phyloP scores from a whole-genome alignment of 345 rosid species.

The Pugionium cornutum region DNA sequence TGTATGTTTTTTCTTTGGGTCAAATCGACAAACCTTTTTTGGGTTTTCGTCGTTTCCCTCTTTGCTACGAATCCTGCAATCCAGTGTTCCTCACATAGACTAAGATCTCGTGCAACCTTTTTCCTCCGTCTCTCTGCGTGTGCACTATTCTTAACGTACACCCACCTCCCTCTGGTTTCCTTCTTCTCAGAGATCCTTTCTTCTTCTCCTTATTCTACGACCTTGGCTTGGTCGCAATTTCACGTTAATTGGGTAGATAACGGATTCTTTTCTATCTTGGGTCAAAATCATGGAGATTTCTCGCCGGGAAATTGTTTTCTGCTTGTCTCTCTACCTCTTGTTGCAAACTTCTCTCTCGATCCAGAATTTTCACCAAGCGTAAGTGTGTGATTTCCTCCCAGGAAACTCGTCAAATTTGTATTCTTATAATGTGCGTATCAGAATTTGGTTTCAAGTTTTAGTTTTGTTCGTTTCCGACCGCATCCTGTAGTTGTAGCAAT shows the following conservation, averaged over 20 bases:
- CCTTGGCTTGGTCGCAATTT: constrained; percentile 16
- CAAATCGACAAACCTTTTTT: background rate
- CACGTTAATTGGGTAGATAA: constrained; percentile 37
- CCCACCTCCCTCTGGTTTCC: constrained; percentile 51
- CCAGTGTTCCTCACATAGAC: constrained; percentile 35
- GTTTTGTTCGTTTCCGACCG: background rate
- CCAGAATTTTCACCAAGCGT: constrained; percentile 74
- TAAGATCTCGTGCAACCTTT: constrained; percentile 23
- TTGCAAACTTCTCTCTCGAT: constrained; percentile 56
- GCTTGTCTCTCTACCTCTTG: constrained; percentile 47
- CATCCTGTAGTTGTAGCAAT: constrained; percentile 6
- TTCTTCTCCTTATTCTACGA: constrained; percentile 24
- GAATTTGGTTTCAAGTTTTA: constrained; percentile 7
- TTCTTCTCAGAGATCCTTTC: constrained; percentile 28
- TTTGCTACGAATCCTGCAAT: constrained; percentile 28
- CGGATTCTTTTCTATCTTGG: constrained; percentile 40
- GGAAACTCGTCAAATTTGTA: constrained; percentile 26
- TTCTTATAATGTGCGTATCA: background rate
- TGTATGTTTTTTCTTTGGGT: background rate
- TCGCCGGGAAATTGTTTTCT: constrained; percentile 40
- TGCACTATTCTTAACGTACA: constrained; percentile 61
- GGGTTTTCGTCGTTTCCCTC: constrained; percentile 13
- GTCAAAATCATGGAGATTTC: constrained; percentile 55
- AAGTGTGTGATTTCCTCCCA: constrained; percentile 39
- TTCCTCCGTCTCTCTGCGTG: constrained; percentile 30